Evolutionary conservation across 257 asterid species (phyloP).

Genomic region (Jasminum sambac): DNA sequence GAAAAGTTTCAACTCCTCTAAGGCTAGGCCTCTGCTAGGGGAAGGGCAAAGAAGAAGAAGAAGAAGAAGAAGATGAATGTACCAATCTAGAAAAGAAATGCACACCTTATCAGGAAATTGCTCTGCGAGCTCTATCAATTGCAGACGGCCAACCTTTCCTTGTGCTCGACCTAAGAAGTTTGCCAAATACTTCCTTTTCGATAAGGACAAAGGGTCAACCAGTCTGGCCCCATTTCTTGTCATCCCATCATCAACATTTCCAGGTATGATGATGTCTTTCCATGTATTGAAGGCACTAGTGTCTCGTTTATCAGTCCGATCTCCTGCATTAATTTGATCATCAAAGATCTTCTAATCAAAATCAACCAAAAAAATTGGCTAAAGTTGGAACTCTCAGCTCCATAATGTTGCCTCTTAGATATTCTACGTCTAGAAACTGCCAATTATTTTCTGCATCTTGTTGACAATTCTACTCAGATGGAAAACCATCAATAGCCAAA

Average conservation of each 20-base stretch:
- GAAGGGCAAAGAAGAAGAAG: too few species aligned
- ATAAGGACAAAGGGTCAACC: constrained; percentile 80
- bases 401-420: neutral
- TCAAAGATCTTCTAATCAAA: neutral
- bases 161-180: constrained; percentile 93
- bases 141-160: constrained; percentile 84
- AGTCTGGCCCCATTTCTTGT: constrained; percentile 56
- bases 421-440: neutral
- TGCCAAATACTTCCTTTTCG: constrained; percentile 82
- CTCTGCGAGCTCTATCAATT: constrained; percentile 75
- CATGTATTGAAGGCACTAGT: constrained; percentile 90
- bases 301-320: constrained; percentile 91
- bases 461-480: neutral
- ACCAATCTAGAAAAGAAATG: constrained; percentile 23
- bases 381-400: neutral
- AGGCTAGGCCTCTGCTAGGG: neutral
- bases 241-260: constrained; percentile 96
- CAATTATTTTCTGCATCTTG: neutral
- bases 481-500: neutral
- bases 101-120: constrained; percentile 83
- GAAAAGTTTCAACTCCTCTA: constrained; percentile 4
- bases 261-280: constrained; percentile 96
- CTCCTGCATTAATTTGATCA: constrained; percentile 51
- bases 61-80: neutral
- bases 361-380: neutral